Evolutionary conservation across 2,329 filamentous ascomycete species (phyloP), one percentile per base, ranked within the genome.

Genomic region (Pseudopyrenochaeta lycopersici): DNA sequence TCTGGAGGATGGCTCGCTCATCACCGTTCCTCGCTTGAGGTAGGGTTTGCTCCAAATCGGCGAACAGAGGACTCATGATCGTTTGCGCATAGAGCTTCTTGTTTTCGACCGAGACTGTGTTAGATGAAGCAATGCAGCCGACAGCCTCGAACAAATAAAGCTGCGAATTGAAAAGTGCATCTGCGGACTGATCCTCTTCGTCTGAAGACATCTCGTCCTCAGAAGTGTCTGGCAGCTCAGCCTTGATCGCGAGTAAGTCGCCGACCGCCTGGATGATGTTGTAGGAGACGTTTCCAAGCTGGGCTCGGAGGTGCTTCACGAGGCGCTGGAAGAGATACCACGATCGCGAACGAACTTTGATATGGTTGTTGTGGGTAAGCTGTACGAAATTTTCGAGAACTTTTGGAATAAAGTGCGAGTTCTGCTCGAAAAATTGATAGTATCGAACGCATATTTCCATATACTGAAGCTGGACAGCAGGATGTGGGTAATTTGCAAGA

Each of bases 371-470:
- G 70, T 98, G 96, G 3, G 95, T 91, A 42, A 97, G 85, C 11
- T 88, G 87, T 40, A 99, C 91, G 75, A 99, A 98, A 71, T 90
- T 92, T 69, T 97, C 92, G 36, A 99, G 82, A 1, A 95, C 92
- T 60, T 88, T 89, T 1, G 91, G 91, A 44, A 98, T 96, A 56
- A 91, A 88, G 18, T 89, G 82, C 27, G 88, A 83, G 70, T 97
- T 90, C 50, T 87, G 87, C 71, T 98, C 93, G 72, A 99, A 98
- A 75, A 97, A 96, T 23, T 88, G 86, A 72, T 89, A 91, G 77
- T 99, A 99, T 45, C 95, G 89, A 49, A 97, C 93, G 74, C 93
- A 97, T 31, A 97, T 96, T 75, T 99, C 95, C 93, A 99, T 97
- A 72, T 96, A 99, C 77, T 97, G 92, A 18, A 99, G 82, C 60